phyloP scores from a whole-genome alignment of 2,329 filamentous ascomycete genomes.

The Lachnellula arida region DNA sequence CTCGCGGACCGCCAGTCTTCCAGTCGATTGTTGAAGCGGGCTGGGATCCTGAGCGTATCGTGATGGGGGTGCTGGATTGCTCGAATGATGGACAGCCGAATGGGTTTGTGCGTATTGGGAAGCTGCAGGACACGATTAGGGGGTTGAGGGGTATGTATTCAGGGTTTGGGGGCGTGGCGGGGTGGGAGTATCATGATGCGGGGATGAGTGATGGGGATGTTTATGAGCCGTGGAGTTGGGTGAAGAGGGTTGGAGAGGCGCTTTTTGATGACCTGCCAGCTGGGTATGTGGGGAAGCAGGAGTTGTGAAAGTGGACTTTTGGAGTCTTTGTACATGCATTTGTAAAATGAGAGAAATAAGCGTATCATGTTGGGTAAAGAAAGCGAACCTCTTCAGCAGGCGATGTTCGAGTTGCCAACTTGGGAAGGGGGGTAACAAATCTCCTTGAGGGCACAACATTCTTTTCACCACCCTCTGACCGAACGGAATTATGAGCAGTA shows the following conservation, averaged over 20 bases:
- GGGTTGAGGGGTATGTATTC: constrained; percentile 44
- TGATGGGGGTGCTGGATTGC: constrained; percentile 69
- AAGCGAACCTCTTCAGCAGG: not conserved
- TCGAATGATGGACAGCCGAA: constrained; percentile 63
- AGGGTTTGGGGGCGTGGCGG: constrained; percentile 71
- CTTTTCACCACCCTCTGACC: too few relatives aligned
- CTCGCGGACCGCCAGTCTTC: constrained; percentile 39
- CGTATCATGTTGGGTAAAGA: not conserved
- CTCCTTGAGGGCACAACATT: too few relatives aligned
- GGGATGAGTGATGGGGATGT: constrained; percentile 50
- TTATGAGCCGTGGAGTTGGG: constrained; percentile 70
- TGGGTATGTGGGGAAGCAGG: not conserved
- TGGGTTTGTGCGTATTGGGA: constrained; percentile 55
- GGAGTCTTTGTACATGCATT: not conserved
- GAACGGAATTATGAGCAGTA: too few relatives aligned
- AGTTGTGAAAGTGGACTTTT: not conserved
- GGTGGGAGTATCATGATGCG: constrained; percentile 90
- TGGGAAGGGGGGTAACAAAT: too few relatives aligned
- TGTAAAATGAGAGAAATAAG: not conserved
- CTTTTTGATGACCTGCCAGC: constrained; percentile 10
- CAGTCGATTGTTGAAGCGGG: constrained; percentile 52
- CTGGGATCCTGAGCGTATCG: constrained; percentile 67
- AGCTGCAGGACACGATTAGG: constrained; percentile 50
- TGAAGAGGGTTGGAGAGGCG: constrained; percentile 48
- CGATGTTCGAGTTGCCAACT: too few relatives aligned